Base-by-base conservation (phyloP, 2,329 filamentous ascomycete species). In the Dryadomyces sulphureus region DNA sequence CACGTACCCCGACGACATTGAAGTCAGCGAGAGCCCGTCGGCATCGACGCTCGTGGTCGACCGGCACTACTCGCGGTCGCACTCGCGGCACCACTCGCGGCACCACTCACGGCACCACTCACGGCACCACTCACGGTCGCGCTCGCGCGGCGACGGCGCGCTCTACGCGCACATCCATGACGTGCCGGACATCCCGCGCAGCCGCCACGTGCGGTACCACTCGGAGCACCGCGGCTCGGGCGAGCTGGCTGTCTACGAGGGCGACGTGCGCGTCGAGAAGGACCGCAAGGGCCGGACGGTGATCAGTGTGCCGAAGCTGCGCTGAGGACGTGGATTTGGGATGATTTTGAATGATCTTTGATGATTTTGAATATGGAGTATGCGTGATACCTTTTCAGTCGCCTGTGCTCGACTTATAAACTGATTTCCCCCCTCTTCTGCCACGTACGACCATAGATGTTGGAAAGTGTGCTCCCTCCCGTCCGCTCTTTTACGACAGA, bases 281-380 rank as follows among this genome's bases (percentile, higher is more conserved):
- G 87, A 95, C 67, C 82, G 82, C 72, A 92, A 85, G 88, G 88
- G 89, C 93, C 92, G 81, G 84, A 80, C 92, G 78, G 77, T 80
- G 70, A 79, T 89, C 68, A 84, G 83, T 69, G 75, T 85, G 64
- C 84, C 83, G 59, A 78, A 79, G 67, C 73, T 78, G 64, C 75
- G 69, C 65, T 73, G 47, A 65, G 71, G 67, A 68, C 72, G 65
- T 61, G 70, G 62, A 17, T n/a, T n/a, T 38, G 20, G 5, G 12
- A 14, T 20, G 2, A 14, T 22, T 16, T 38, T 20, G 38, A 12
- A 14, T 55, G 56, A 56, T 49, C 54, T 53, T 52, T n/a, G n/a
- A n/a, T n/a, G n/a, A n/a, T n/a, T n/a, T n/a, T n/a, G n/a, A n/a
- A n/a, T n/a, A n/a, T n/a, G n/a, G n/a, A n/a, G n/a, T n/a, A n/a